These are phyloP conservation scores for Phytophthora boehmeriae DNA, from an alignment of 352 stramenopile species.

Conservation along the genomic window DNA sequence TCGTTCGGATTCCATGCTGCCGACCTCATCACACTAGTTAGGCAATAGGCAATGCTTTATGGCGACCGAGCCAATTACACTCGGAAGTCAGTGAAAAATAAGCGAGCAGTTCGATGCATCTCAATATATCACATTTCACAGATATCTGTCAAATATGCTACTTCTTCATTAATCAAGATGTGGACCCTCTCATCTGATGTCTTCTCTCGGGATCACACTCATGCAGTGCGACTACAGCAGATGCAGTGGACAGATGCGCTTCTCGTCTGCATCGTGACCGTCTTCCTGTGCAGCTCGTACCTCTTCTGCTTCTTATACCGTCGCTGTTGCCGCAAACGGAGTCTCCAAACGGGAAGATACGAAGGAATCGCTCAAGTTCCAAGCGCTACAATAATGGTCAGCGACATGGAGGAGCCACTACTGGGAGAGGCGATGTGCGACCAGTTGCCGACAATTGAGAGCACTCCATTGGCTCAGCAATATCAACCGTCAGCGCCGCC, in stretches of 20 bases:
- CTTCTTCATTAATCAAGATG: neutral
- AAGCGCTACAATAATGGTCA: slow-evolving; percentile 40
- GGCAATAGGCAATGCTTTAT: no score
- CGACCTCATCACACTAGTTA: no score
- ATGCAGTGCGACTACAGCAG: slow-evolving; percentile 16
- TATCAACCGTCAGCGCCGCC: slow-evolving; percentile 74
- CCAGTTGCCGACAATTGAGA: slow-evolving; percentile 38
- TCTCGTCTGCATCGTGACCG: slow-evolving; percentile 43
- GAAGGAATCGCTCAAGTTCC: slow-evolving; percentile 29
- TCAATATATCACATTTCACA: no score
- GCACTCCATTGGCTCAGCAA: slow-evolving; percentile 50
- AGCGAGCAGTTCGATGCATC: no score
- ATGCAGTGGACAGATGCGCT: slow-evolving; percentile 44
- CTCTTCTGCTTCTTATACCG: slow-evolving; percentile 61
- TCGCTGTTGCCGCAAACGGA: slow-evolving; percentile 23
- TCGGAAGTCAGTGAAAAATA: no score
- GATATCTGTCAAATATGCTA: neutral
- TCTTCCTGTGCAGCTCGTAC: slow-evolving; percentile 58
- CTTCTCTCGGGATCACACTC: slow-evolving; percentile 1
- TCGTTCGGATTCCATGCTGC: no score
- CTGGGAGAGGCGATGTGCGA: slow-evolving; percentile 48
- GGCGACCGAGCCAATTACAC: no score
- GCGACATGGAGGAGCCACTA: slow-evolving; percentile 75
- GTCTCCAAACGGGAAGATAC: slow-evolving; percentile 6
- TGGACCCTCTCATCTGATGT: neutral